A percentile compares a stretch with the other conserved stretches of the same genome.
Conservation (phyloP, 2,329 filamentous ascomycete species). For the Xylariaceae sp. region DNA sequence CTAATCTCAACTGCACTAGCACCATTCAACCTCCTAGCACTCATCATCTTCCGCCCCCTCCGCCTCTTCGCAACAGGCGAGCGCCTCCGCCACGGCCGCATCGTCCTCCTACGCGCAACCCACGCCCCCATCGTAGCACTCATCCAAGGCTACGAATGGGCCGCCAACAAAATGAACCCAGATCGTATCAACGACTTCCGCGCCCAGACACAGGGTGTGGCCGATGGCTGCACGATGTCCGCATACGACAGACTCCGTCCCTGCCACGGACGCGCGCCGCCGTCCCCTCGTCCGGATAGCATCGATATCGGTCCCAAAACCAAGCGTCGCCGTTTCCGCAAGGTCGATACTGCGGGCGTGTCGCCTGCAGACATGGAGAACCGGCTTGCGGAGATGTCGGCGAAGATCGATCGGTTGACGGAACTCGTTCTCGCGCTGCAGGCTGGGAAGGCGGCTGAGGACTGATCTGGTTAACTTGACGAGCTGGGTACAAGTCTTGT, state of each 20-base stretch:
- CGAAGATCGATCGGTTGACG: slow-evolving; percentile 56
- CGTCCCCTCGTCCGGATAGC: slow-evolving; percentile 25
- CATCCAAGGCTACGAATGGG: slow-evolving; percentile 62
- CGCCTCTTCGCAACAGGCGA: slow-evolving; percentile 59
- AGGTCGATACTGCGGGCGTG: slow-evolving; percentile 34
- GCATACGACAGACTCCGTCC: slow-evolving; percentile 23
- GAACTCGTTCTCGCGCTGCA: slow-evolving; percentile 48
- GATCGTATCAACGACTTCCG: slow-evolving; percentile 47
- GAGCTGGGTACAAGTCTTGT: no score
- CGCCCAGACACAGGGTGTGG: slow-evolving; percentile 36
- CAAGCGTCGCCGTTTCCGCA: slow-evolving; percentile 20
- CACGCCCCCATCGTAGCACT: slow-evolving; percentile 63
- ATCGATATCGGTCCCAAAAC: slow-evolving; percentile 21
- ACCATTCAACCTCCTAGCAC: slow-evolving; percentile 68
- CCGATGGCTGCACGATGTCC: slow-evolving; percentile 24
- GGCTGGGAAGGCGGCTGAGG: slow-evolving; percentile 23
- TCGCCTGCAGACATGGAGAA: slow-evolving; percentile 42
- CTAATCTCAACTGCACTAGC: slow-evolving; percentile 29
- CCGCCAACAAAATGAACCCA: slow-evolving; percentile 36
- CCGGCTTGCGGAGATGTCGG: slow-evolving; percentile 49
- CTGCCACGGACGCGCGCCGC: slow-evolving; percentile 24
- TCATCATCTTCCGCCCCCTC: slow-evolving; percentile 66
- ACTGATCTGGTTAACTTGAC: slow-evolving; percentile 1
- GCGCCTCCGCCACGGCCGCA: slow-evolving; percentile 57
- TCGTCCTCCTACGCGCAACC: slow-evolving; percentile 57